A percentile compares a stretch with the other conserved stretches of the same genome.
Conservation (phyloP, 768 basidiomycete species). For the Chiua virens region DNA sequence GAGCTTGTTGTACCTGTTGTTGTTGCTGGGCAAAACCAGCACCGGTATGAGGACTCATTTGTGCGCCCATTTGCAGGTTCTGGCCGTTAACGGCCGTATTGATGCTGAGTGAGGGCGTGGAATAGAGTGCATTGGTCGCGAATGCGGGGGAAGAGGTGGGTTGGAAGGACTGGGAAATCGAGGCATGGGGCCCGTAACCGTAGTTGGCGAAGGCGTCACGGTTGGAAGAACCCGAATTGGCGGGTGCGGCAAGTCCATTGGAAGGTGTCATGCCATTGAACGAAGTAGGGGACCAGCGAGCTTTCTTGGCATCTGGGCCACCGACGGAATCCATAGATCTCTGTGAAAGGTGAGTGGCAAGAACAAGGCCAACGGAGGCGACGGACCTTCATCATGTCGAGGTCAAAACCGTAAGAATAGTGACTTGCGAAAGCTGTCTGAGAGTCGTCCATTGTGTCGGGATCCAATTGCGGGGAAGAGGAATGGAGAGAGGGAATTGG, state of each 20-base stretch:
- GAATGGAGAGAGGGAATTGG: slow-evolving; percentile 47
- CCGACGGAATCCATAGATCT: slow-evolving; percentile 83
- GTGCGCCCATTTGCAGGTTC: slow-evolving; percentile 46
- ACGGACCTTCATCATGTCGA: slow-evolving; percentile 91
- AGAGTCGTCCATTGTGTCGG: slow-evolving; percentile 64
- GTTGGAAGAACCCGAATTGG: slow-evolving; percentile 41
- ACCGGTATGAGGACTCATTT: slow-evolving; percentile 70
- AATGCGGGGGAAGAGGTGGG: slow-evolving; percentile 48
- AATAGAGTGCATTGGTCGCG: slow-evolving; percentile 62
- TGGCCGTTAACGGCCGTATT: slow-evolving; percentile 55
- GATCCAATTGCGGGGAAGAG: slow-evolving; percentile 25
- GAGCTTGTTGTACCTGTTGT: slow-evolving; percentile 33
- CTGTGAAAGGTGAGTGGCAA: slow-evolving; percentile 38
- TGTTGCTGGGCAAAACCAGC: slow-evolving; percentile 53
- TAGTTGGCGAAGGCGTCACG: slow-evolving; percentile 84
- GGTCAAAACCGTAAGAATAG: slow-evolving; percentile 76
- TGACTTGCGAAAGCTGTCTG: slow-evolving; percentile 69
- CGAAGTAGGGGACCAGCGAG: slow-evolving; percentile 81
- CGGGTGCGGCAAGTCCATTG: slow-evolving; percentile 36
- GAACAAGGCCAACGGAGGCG: not conserved
- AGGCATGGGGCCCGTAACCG: slow-evolving; percentile 78
- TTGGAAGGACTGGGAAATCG: slow-evolving; percentile 55
- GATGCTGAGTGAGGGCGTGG: slow-evolving; percentile 67
- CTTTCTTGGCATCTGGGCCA: slow-evolving; percentile 86
- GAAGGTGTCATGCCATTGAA: slow-evolving; percentile 35